phyloP scores from a whole-genome alignment of 2,329 filamentous ascomycete species.

The Epichloe scottii region DNA sequence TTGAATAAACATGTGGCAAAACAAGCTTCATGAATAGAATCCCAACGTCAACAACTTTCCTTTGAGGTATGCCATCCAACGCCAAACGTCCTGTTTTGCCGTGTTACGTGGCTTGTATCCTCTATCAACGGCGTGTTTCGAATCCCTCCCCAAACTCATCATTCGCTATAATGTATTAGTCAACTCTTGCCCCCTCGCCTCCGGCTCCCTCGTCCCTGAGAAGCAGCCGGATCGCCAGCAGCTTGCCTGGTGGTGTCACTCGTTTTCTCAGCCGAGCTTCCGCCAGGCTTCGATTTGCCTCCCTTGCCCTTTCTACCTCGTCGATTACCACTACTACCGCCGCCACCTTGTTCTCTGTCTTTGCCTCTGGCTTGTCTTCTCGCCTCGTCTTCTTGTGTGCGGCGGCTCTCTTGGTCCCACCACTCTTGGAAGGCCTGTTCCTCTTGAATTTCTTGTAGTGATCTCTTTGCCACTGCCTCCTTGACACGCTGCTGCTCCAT shows the following conservation, averaged over 20 bases:
- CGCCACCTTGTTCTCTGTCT: conserved; percentile 15
- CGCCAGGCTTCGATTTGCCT: conserved; percentile 15
- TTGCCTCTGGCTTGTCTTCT: conserved; percentile 27
- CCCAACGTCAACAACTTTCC: not conserved
- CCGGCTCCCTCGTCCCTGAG: not conserved
- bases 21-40: not conserved
- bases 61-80: not conserved
- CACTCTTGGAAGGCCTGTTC: conserved; percentile 95
- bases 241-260: conserved; percentile 7
- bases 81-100: not conserved
- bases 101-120: not conserved
- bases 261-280: conserved; percentile 9
- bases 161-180: not conserved
- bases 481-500: conserved; percentile 71
- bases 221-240: not conserved
- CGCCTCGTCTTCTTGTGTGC: conserved; percentile 53
- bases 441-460: conserved; percentile 85
- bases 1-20: not conserved
- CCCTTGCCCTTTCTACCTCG: conserved; percentile 17
- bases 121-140: not conserved
- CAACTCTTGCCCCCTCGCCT: conserved; percentile 4
- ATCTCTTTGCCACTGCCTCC: conserved; percentile 77
- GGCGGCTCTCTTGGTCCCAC: conserved; percentile 78
- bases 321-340: conserved; percentile 14
- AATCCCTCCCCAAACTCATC: not conserved